Percentiles rank a stretch among this genome's conserved stretches.
Conservation (phyloP, 2,329 filamentous ascomycete genomes). For the Penicillium olsonii region DNA sequence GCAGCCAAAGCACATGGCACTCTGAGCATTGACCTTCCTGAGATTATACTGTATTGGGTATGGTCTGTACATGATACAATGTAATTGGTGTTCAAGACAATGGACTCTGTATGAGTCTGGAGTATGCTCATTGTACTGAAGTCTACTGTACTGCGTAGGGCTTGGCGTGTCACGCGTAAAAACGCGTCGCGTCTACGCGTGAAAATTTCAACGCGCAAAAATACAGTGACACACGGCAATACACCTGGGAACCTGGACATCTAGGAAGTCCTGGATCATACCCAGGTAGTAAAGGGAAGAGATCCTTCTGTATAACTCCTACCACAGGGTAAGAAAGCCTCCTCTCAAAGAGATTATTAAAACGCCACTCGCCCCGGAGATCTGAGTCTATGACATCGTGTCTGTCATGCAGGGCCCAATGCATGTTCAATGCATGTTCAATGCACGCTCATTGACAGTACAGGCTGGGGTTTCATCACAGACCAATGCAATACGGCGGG, state of each 20-base stretch:
- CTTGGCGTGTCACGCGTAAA: conserved; percentile 5
- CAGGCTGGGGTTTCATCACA: conserved; percentile 1
- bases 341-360: conserved; percentile 17
- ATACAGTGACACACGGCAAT: no score
- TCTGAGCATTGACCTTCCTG: conserved; percentile 10
- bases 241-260: no score
- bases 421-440: background rate
- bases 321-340: conserved; percentile 5
- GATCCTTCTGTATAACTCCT: conserved; percentile 11
- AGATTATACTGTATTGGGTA: background rate
- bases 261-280: no score
- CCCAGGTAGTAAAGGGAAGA: background rate
- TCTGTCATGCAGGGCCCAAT: background rate
- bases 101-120: no score
- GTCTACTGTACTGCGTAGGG: background rate
- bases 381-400: background rate
- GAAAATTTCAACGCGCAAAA: background rate
- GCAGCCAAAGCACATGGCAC: conserved; percentile 4
- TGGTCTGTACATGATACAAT: no score
- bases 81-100: no score
- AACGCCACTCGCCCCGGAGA: conserved; percentile 8
- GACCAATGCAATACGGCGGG: conserved; percentile 6
- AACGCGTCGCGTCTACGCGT: conserved; percentile 1
- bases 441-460: conserved; percentile 13
- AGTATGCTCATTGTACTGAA: no score